A percentile compares a stretch with the other conserved stretches of the same genome.
phyloP scores from a whole-genome alignment of 2,329 filamentous ascomycete species.

The Alternaria atra region DNA sequence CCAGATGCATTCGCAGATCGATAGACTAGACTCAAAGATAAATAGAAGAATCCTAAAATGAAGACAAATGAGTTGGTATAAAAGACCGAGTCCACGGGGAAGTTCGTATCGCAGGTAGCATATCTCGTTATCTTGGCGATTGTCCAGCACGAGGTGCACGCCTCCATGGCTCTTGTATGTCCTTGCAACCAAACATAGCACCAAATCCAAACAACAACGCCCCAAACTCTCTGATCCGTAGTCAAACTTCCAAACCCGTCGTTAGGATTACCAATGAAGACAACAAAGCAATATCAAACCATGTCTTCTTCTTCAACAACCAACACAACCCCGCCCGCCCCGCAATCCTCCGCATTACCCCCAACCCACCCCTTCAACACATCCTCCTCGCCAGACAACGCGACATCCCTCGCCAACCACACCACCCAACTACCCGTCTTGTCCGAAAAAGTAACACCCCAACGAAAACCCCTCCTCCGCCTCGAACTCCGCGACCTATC shows the following conservation, averaged over 20 bases:
- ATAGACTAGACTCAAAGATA: background rate
- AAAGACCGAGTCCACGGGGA: background rate
- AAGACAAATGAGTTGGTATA: background rate
- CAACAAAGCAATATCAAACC: slow-evolving; percentile 50
- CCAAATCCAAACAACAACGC: background rate
- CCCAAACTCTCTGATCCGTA: background rate
- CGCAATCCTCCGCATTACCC: slow-evolving; percentile 42
- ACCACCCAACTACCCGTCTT: background rate
- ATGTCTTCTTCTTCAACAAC: slow-evolving; percentile 35
- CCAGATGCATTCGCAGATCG: background rate
- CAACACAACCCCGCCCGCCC: slow-evolving; percentile 32
- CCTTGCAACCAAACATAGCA: background rate
- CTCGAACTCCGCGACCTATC: slow-evolving; percentile 60
- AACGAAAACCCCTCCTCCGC: slow-evolving; percentile 56
- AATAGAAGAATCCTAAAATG: background rate
- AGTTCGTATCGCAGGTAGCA: background rate
- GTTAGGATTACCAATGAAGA: slow-evolving; percentile 21
- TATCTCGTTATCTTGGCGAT: background rate
- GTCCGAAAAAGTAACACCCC: slow-evolving; percentile 32
- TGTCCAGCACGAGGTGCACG: background rate
- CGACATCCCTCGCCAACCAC: slow-evolving; percentile 3
- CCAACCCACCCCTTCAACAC: slow-evolving; percentile 25
- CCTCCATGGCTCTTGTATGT: background rate
- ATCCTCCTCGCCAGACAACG: background rate
- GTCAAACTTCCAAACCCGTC: background rate